phyloP scores from a whole-genome alignment of 73 alveolate genomes.

The Urostyla sp. region DNA sequence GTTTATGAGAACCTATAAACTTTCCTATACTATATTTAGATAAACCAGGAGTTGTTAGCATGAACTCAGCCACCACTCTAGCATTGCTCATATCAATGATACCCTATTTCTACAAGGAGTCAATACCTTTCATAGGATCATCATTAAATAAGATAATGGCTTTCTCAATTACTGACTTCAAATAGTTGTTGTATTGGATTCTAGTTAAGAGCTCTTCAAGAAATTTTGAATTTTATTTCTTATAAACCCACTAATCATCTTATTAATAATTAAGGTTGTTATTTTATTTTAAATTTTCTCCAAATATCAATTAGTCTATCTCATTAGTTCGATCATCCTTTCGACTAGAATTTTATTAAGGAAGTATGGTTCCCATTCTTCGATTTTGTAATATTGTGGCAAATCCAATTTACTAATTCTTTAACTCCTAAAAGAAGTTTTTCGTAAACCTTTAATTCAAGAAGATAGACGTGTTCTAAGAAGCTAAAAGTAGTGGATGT shows the following conservation, averaged over 20 bases:
- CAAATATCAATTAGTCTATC: neutral
- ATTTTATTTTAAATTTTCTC: neutral
- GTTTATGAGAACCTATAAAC: constrained; percentile 65
- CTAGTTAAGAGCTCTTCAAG: constrained; percentile 1
- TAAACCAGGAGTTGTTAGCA: constrained; percentile 74
- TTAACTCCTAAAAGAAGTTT: constrained; percentile 44
- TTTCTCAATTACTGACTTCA: constrained; percentile 47
- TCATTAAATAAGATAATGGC: constrained; percentile 62
- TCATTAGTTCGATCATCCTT: neutral
- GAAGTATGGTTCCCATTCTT: neutral
- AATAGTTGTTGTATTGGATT: constrained; percentile 36
- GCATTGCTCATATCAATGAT: constrained; percentile 28
- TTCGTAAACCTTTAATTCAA: constrained; percentile 37
- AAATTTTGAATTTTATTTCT: constrained; percentile 45
- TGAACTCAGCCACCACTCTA: constrained; percentile 54
- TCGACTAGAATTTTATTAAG: neutral
- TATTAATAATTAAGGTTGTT: neutral
- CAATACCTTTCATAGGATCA: constrained; percentile 57
- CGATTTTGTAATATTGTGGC: constrained; percentile 29
- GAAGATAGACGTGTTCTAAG: too few relatives aligned
- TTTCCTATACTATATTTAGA: constrained; percentile 68
- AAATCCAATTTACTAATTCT: constrained; percentile 28
- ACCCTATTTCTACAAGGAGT: constrained; percentile 12
- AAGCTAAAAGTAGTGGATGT: too few relatives aligned
- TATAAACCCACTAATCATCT: constrained; percentile 40